phyloP scores from a whole-genome alignment of 768 basidiomycete species.

The Podaxis sp. region DNA sequence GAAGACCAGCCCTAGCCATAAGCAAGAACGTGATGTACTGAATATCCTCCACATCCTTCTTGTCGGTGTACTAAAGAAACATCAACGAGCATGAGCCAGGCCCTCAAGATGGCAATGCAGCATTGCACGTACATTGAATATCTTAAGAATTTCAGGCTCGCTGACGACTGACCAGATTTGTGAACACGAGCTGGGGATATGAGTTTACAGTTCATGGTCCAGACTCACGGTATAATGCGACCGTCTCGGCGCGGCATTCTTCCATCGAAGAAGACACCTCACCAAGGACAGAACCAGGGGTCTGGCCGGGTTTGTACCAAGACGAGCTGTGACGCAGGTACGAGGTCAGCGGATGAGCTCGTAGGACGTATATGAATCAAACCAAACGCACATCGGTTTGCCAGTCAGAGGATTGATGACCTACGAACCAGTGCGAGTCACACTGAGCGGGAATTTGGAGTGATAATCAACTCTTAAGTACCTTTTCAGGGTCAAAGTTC shows the following conservation, averaged over 20 bases:
- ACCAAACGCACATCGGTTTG: conserved; percentile 56
- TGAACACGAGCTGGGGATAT: conserved; percentile 2
- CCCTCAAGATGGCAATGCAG: background rate
- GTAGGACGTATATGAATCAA: background rate
- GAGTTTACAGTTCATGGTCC: background rate
- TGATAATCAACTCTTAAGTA: conserved; percentile 18
- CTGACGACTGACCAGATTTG: conserved; percentile 53
- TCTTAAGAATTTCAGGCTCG: conserved; percentile 73
- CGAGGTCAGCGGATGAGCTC: conserved; percentile 4
- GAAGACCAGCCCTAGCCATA: conserved; percentile 84
- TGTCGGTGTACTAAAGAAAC: conserved; percentile 55
- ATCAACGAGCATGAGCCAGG: background rate
- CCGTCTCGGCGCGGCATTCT: conserved; percentile 90
- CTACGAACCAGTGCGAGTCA: conserved; percentile 32
- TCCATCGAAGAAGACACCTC: conserved; percentile 91
- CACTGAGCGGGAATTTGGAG: background rate
- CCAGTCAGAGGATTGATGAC: conserved; percentile 82
- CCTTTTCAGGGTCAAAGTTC: conserved; percentile 79
- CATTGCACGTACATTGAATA: conserved; percentile 64
- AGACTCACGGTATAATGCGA: conserved; percentile 72
- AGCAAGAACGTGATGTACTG: conserved; percentile 80
- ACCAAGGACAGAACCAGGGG: conserved; percentile 77
- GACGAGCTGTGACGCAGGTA: conserved; percentile 48
- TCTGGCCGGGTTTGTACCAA: conserved; percentile 90
- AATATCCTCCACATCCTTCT: conserved; percentile 72